These are phyloP conservation scores for Coix lacrymajobi DNA, from an alignment of 176 grass and related monocot genomes.

Conservation along the genomic window DNA sequence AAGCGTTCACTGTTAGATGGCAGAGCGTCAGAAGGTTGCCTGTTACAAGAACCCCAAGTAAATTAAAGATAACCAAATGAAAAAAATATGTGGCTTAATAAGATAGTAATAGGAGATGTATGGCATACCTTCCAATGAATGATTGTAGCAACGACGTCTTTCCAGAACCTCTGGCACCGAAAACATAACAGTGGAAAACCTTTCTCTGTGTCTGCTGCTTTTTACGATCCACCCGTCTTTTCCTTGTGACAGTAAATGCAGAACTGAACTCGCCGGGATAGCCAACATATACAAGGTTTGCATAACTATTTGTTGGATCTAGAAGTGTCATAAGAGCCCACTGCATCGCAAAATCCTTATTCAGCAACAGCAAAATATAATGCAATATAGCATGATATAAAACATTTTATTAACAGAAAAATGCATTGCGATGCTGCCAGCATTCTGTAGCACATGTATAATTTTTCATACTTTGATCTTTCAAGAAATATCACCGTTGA, in stretches of 20 bases:
- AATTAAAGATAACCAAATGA: slow-evolving; percentile 7
- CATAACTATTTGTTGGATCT: slow-evolving; percentile 74
- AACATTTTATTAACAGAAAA: slow-evolving; percentile 13
- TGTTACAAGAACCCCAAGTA: slow-evolving; percentile 18
- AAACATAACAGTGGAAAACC: slow-evolving; percentile 89
- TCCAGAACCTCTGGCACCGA: slow-evolving; percentile 79
- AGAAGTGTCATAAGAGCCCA: slow-evolving; percentile 97
- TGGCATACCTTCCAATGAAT: slow-evolving; percentile 74
- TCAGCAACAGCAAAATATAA: slow-evolving; percentile 2
- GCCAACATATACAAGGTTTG: slow-evolving; percentile 91
- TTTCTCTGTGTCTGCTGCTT: slow-evolving; percentile 71
- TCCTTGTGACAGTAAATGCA: slow-evolving; percentile 81
- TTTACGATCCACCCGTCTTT: slow-evolving; percentile 93
- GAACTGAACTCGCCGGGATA: slow-evolving; percentile 65
- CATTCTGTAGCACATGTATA: background rate
- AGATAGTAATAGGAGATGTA: background rate
- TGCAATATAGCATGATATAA: background rate
- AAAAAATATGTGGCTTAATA: background rate
- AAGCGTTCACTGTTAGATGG: slow-evolving; percentile 51
- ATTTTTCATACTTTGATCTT: background rate
- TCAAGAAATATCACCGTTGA: background rate
- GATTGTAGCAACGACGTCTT: slow-evolving; percentile 82
- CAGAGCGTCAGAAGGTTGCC: slow-evolving; percentile 72
- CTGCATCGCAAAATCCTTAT: slow-evolving; percentile 35
- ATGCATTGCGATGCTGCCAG: background rate